Evolutionary conservation across 2,329 filamentous ascomycete species (phyloP).

Genomic region (Rugonectria rugulosa): DNA sequence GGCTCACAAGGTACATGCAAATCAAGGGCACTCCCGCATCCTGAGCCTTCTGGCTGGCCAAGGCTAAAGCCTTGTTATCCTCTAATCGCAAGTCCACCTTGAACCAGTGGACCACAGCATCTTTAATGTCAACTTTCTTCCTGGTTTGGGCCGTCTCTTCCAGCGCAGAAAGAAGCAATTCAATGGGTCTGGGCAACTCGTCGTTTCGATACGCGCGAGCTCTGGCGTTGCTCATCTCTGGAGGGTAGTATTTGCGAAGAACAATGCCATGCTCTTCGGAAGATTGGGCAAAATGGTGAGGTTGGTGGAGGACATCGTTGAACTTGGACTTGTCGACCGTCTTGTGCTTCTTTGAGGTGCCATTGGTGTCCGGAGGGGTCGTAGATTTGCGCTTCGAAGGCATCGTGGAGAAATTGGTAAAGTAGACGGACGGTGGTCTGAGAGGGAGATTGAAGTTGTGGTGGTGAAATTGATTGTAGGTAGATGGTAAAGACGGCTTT

Average conservation of each 20-base stretch:
- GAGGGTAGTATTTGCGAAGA: conserved; percentile 79
- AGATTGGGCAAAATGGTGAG: conserved; percentile 55
- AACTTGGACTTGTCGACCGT: conserved; percentile 32
- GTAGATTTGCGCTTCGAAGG: conserved; percentile 42
- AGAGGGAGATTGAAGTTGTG: not conserved
- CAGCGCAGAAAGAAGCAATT: conserved; percentile 68
- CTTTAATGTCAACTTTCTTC: conserved; percentile 58
- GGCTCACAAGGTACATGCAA: conserved; percentile 80
- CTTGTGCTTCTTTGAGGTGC: conserved; percentile 45
- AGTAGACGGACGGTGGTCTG: not conserved
- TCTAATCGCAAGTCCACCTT: conserved; percentile 78
- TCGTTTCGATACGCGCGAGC: conserved; percentile 77
- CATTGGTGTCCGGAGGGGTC: conserved; percentile 31
- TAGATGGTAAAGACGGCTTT: no score
- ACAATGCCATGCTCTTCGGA: conserved; percentile 68
- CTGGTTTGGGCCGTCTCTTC: conserved; percentile 65
- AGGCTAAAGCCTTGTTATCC: conserved; percentile 76
- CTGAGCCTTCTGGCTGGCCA: conserved; percentile 72
- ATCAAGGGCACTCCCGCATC: conserved; percentile 75
- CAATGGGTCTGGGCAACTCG: conserved; percentile 75
- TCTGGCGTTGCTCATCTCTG: conserved; percentile 84
- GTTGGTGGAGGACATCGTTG: conserved; percentile 48
- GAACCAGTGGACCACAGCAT: conserved; percentile 87
- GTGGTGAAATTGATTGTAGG: not conserved
- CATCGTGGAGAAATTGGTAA: conserved; percentile 37